These are phyloP conservation scores for Fusarium brachygibbosum DNA, from an alignment of 2,329 filamentous ascomycete genomes.

Conservation along the genomic window DNA sequence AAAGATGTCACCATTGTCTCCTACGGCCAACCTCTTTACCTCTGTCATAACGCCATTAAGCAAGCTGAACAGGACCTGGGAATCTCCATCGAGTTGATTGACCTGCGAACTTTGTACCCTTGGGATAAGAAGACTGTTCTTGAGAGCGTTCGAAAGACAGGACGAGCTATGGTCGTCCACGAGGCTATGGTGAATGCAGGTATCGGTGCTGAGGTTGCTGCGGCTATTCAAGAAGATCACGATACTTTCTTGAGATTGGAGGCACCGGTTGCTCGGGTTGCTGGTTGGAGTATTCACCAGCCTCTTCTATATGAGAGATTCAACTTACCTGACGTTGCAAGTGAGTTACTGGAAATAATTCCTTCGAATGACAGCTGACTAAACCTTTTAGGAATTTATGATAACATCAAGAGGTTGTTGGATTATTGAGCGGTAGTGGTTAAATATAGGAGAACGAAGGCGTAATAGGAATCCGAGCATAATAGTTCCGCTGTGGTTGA, in stretches of 20 bases:
- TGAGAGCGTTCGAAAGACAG: constrained; percentile 87
- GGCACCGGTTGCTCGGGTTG: constrained; percentile 85
- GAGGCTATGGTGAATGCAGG: constrained; percentile 93
- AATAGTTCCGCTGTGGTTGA: background rate
- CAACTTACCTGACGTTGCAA: constrained; percentile 85
- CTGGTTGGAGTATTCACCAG: constrained; percentile 90
- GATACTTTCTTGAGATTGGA: constrained; percentile 85
- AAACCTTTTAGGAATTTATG: constrained; percentile 71
- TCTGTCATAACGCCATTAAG: constrained; percentile 81
- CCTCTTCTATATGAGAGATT: constrained; percentile 84
- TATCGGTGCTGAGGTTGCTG: constrained; percentile 89
- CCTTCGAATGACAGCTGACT: constrained; percentile 18
- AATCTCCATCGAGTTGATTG: constrained; percentile 84
- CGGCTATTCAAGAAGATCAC: constrained; percentile 83
- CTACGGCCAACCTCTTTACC: constrained; percentile 91
- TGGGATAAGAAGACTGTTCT: constrained; percentile 89
- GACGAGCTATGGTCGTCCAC: constrained; percentile 88
- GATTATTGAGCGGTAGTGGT: constrained; percentile 65
- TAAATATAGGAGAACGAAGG: background rate
- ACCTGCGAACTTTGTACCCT: constrained; percentile 88
- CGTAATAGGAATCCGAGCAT: background rate
- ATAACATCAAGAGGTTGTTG: constrained; percentile 75
- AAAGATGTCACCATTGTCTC: constrained; percentile 86
- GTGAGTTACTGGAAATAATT: constrained; percentile 67
- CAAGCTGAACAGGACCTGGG: constrained; percentile 82